Evolutionary conservation across 2,329 filamentous ascomycete genomes (phyloP), one percentile per base, ranked within the genome.

Genomic region (Chaetothyriales sp.): DNA sequence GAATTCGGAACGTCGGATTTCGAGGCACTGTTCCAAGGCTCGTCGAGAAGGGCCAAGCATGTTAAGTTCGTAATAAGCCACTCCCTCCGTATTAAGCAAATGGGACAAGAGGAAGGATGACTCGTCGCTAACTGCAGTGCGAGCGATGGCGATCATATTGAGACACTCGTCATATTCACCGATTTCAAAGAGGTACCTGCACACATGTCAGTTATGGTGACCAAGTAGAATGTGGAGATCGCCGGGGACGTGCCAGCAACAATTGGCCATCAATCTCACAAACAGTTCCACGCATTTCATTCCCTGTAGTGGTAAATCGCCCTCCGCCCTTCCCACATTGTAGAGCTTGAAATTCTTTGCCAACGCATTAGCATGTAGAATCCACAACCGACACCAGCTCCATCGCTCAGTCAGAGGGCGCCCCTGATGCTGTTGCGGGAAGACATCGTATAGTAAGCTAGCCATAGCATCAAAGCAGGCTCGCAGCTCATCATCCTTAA

Each of bases 111-210:
- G 28, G 9, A 51, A 22, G n/a, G 20, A 19, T 15, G 25, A 20
- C 20, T 51, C 44, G 19, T 54, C 44, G 33, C 44, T 25, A 33
- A 45, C 37, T 3, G 52, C 52, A 8, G 15, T 18, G 18, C 18
- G 25, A 4, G 52, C 52, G 15, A 48, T 48, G 5, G 19, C 18
- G 22, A 54, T 22, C 5, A 54, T 8, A 40, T 47, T 48, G 15
- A 47, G 18, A 13, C 37, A 22, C 48, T 51, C 52, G 18, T 51
- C 52, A 18, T 51, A 48, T 18, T 51, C 52, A 18, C 28, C 52
- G 20, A 54, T 48, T 20, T 54, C 52, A 37, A 51, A 51, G 13
- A 54, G 52, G 18, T 54, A 54, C 52, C 52, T 51, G 19, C 22
- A 25, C 22, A 25, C 22, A 25, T 25, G 22, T 25, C 22, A 25